Conservation (phyloP, 495 filamentous ascomycete species). For the Trichoderma virens region DNA sequence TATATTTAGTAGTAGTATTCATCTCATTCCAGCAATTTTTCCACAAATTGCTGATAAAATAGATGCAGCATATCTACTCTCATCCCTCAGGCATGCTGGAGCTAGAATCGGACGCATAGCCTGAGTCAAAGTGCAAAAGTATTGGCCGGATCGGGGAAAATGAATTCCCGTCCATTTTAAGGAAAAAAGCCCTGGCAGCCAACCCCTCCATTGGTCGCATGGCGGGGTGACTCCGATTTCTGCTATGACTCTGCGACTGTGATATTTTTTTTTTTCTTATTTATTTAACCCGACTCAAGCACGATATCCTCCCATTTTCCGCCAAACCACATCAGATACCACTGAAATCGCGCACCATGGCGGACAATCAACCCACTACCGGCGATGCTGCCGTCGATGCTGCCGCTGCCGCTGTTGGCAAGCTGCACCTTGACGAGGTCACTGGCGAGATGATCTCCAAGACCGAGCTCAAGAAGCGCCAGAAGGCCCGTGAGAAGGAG, state of each 20-base stretch:
- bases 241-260: not conserved
- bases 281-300: not conserved
- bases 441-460: conserved; percentile 82
- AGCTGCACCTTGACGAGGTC: conserved; percentile 74
- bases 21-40: no score
- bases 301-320: not conserved
- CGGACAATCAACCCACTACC: conserved; percentile 16
- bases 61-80: no score
- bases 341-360: conserved; percentile 31
- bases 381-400: conserved; percentile 27
- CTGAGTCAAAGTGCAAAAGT: not conserved
- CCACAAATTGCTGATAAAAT: no score
- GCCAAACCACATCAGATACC: not conserved
- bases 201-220: conserved; percentile 6
- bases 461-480: conserved; percentile 88
- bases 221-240: conserved; percentile 5
- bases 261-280: conserved; percentile 1
- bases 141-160: conserved; percentile 2
- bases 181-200: not conserved
- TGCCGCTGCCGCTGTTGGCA: conserved; percentile 53
- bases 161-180: conserved; percentile 1
- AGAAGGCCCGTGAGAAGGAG: conserved; percentile 82
- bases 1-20: no score
- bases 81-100: no score
- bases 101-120: no score